These are phyloP conservation scores for Termitomyces sp. DNA, from an alignment of 768 basidiomycete species.

Conservation along the genomic window DNA sequence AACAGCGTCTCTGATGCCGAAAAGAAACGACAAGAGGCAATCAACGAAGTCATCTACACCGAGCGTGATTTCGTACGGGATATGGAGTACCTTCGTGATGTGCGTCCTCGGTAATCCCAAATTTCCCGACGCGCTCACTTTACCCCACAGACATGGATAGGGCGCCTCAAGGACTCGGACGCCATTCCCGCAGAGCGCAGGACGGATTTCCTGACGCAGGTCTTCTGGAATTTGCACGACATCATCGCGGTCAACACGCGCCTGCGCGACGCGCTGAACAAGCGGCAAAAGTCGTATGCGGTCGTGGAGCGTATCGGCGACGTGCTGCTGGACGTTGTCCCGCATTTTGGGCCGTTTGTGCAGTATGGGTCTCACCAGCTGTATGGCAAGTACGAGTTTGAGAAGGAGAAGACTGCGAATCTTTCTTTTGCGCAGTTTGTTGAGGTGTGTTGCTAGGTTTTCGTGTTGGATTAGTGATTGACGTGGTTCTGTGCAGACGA, in stretches of 20 bases:
- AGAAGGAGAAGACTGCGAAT: slow-evolving; percentile 95
- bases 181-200: slow-evolving; percentile 75
- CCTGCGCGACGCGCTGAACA: slow-evolving; percentile 90
- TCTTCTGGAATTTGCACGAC: slow-evolving; percentile 97
- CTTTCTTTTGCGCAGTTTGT: slow-evolving; percentile 92
- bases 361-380: slow-evolving; percentile 95
- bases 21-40: slow-evolving; percentile 95
- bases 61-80: slow-evolving; percentile 98
- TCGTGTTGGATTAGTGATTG: neutral
- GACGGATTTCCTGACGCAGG: slow-evolving; percentile 85
- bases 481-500: slow-evolving; percentile 46
- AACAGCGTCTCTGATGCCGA: slow-evolving; percentile 90
- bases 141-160: slow-evolving; percentile 74
- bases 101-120: slow-evolving; percentile 34
- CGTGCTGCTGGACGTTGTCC: slow-evolving; percentile 81
- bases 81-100: slow-evolving; percentile 96
- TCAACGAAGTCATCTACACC: slow-evolving; percentile 94
- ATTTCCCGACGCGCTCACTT: slow-evolving; percentile 1
- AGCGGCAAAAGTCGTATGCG: slow-evolving; percentile 92
- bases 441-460: slow-evolving; percentile 58
- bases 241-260: slow-evolving; percentile 89
- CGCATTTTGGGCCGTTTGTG: slow-evolving; percentile 90
- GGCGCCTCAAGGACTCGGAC: slow-evolving; percentile 70
- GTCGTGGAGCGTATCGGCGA: slow-evolving; percentile 93
- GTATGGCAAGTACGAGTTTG: slow-evolving; percentile 98